These are phyloP conservation scores for Forsythia suspensa DNA, from an alignment of 257 asterid species.

Conservation along the genomic window DNA sequence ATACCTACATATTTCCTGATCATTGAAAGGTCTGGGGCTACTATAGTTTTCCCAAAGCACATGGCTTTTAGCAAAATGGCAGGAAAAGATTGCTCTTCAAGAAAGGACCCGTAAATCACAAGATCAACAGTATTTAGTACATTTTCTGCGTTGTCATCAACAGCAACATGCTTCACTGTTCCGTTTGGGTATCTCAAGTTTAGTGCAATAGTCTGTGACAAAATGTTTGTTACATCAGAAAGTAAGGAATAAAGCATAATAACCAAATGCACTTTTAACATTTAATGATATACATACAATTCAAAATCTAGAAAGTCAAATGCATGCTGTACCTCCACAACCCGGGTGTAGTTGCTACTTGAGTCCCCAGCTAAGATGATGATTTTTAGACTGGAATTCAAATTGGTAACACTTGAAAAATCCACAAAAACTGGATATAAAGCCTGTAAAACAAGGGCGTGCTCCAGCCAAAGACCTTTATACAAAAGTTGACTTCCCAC, in stretches of 20 bases:
- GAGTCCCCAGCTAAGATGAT: constrained; percentile 58
- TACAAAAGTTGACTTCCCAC: constrained; percentile 76
- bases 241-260: neutral
- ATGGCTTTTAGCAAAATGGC: constrained; percentile 75
- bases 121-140: constrained; percentile 57
- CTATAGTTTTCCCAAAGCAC: constrained; percentile 75
- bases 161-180: constrained; percentile 55
- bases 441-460: constrained; percentile 80
- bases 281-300: neutral
- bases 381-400: constrained; percentile 66
- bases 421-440: constrained; percentile 55
- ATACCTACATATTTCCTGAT: constrained; percentile 74
- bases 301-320: neutral
- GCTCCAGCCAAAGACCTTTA: constrained; percentile 87
- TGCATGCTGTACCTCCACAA: constrained; percentile 62
- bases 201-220: constrained; percentile 62
- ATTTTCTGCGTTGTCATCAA: constrained; percentile 45
- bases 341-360: constrained; percentile 59
- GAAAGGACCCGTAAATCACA: constrained; percentile 86
- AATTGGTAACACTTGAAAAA: constrained; percentile 32
- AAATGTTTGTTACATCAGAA: constrained; percentile 21
- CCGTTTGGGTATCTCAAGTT: constrained; percentile 73
- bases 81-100: constrained; percentile 76
- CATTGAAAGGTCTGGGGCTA: constrained; percentile 77
- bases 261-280: constrained; percentile 1